phyloP scores from a whole-genome alignment of 441 rosid genomes.

The Erysimum cheiri region DNA sequence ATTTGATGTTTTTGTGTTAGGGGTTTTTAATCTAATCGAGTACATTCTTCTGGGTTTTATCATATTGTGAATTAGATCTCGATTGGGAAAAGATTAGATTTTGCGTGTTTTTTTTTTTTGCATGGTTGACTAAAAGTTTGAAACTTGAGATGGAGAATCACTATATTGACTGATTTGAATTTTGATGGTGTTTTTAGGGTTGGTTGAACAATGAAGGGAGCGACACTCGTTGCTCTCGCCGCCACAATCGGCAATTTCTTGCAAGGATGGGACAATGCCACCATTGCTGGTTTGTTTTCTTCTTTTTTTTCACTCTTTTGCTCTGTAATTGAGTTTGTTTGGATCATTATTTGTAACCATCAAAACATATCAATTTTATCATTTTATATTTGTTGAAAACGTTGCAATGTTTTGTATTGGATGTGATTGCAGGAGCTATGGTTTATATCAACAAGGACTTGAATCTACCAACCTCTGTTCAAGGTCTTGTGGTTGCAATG shows the following conservation, averaged over 20 bases:
- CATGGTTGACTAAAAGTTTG: constrained; percentile 24
- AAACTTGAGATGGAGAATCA: constrained; percentile 19
- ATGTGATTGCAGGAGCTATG: constrained; percentile 61
- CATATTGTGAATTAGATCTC: constrained; percentile 30
- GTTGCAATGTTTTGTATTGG: constrained; percentile 18
- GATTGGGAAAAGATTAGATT: background rate
- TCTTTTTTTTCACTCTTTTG: background rate
- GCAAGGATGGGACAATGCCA: constrained; percentile 92
- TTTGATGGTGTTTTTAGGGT: constrained; percentile 18
- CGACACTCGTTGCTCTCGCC: constrained; percentile 73
- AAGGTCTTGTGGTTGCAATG: constrained; percentile 84
- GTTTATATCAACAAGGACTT: constrained; percentile 67
- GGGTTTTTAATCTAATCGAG: background rate
- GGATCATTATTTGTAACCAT: background rate
- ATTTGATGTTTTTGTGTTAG: background rate
- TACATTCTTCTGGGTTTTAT: background rate
- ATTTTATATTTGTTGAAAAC: background rate
- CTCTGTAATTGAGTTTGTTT: constrained; percentile 9
- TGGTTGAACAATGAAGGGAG: constrained; percentile 62
- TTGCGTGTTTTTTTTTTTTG: background rate
- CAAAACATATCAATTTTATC: background rate
- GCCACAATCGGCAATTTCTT: constrained; percentile 78
- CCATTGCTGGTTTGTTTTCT: constrained; percentile 69
- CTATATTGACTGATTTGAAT: constrained; percentile 14
- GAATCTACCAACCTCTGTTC: constrained; percentile 56